Percentiles rank a stretch among this genome's conserved stretches.
Conservation (phyloP, 1,284 basidiomycete species). For the Testicularia cyperi region DNA sequence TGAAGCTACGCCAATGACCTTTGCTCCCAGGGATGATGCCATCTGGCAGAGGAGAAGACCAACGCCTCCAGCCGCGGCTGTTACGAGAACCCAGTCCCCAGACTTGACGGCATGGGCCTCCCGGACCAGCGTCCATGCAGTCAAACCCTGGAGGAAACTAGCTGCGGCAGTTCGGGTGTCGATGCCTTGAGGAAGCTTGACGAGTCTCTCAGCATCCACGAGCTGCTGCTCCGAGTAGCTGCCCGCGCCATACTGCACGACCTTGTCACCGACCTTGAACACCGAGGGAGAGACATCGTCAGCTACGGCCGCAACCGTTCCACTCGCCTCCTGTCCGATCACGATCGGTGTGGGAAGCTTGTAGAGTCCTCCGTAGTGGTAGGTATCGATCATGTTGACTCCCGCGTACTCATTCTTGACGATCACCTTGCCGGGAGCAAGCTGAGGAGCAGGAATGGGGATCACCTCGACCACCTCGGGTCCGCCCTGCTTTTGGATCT, state of each 20-base stretch:
- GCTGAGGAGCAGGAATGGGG: constrained; percentile 68
- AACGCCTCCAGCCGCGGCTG: constrained; percentile 82
- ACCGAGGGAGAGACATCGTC: constrained; percentile 36
- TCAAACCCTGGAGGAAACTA: constrained; percentile 74
- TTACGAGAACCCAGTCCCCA: constrained; percentile 70
- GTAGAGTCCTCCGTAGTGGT: constrained; percentile 63
- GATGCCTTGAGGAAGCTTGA: constrained; percentile 65
- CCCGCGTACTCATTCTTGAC: constrained; percentile 69
- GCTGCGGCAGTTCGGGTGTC: constrained; percentile 72
- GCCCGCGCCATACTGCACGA: constrained; percentile 66
- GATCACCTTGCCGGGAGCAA: constrained; percentile 70
- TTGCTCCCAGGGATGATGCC: constrained; percentile 69
- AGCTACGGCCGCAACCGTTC: constrained; percentile 70
- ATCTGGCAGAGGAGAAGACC: constrained; percentile 65
- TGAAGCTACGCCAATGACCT: constrained; percentile 92
- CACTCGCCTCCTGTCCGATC: constrained; percentile 77
- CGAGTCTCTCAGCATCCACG: constrained; percentile 69
- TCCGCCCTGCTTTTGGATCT: constrained; percentile 68
- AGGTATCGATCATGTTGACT: constrained; percentile 70
- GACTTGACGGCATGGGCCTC: constrained; percentile 79
- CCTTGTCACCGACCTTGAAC: constrained; percentile 68
- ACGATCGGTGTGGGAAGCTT: constrained; percentile 69
- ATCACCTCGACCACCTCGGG: constrained; percentile 75
- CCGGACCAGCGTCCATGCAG: constrained; percentile 75
- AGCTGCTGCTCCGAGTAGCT: constrained; percentile 76